These are phyloP conservation scores for Podospora sp. DNA, from an alignment of 495 filamentous ascomycete species.

Conservation along the genomic window DNA sequence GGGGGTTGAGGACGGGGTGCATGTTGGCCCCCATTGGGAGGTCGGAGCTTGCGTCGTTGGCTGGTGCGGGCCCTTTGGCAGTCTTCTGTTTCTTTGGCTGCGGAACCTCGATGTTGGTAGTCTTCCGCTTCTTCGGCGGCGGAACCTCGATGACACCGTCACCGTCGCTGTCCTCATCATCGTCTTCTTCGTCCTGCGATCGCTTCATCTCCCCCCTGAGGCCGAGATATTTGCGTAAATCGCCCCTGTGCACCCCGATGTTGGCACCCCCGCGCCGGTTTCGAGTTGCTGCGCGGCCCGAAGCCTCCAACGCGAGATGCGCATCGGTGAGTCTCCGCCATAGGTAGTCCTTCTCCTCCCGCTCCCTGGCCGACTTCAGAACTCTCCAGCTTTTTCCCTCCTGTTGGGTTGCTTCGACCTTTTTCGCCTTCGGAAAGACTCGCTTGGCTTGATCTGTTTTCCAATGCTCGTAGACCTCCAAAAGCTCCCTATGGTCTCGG, in stretches of 20 bases:
- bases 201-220: conserved; percentile 20
- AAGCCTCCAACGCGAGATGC: conserved; percentile 31
- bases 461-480: conserved; percentile 29
- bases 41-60: too few species aligned
- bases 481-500: conserved; percentile 35
- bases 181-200: neutral
- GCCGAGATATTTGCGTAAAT: conserved; percentile 30
- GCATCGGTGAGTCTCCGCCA: conserved; percentile 31
- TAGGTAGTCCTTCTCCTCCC: conserved; percentile 27
- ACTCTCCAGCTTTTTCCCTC: too few species aligned
- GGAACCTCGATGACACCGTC: neutral
- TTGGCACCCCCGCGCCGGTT: conserved; percentile 36
- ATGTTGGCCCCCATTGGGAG: too few species aligned
- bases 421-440: neutral
- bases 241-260: conserved; percentile 43
- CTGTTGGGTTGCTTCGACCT: neutral
- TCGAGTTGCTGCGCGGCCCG: conserved; percentile 26
- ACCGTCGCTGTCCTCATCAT: neutral
- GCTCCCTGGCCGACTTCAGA: neutral
- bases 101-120: neutral
- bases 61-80: too few species aligned
- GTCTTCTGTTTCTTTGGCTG: neutral
- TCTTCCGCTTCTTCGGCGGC: neutral
- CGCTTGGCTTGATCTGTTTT: conserved; percentile 14
- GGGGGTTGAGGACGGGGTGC: too few species aligned